Conservation (phyloP, 1,284 basidiomycete species). For the Cutaneotrichosporon mucoides region DNA sequence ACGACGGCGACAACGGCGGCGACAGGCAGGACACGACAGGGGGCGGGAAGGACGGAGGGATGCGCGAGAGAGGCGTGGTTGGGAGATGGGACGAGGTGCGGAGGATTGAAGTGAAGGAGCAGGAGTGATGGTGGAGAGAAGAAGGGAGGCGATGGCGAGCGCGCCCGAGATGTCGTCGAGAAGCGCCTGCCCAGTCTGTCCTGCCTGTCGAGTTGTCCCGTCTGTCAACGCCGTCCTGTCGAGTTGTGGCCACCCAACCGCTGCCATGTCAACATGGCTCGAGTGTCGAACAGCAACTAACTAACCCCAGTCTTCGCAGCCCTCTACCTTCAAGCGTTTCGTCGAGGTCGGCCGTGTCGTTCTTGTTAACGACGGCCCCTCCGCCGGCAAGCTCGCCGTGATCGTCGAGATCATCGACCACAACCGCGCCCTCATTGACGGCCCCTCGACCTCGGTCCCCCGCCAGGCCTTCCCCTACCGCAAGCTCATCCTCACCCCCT, state of each 20-base stretch:
- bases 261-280: neutral
- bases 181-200: neutral
- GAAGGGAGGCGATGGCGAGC: neutral
- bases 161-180: neutral
- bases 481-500: slow-evolving; percentile 85
- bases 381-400: slow-evolving; percentile 84
- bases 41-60: neutral
- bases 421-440: slow-evolving; percentile 95
- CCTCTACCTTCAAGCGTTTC: slow-evolving; percentile 92
- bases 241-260: neutral
- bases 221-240: neutral
- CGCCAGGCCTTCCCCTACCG: slow-evolving; percentile 90
- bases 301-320: slow-evolving; percentile 34
- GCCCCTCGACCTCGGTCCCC: slow-evolving; percentile 82
- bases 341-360: slow-evolving; percentile 99
- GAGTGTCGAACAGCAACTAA: neutral
- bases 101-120: neutral
- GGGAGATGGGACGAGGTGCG: neutral
- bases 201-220: neutral
- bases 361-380: slow-evolving; percentile 86
- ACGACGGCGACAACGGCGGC: neutral
- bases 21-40: neutral
- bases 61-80: neutral
- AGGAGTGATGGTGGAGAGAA: neutral
- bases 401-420: slow-evolving; percentile 99